phyloP scores from a whole-genome alignment of 2,329 filamentous ascomycete species.

The Rhytidhysteron rufulum region DNA sequence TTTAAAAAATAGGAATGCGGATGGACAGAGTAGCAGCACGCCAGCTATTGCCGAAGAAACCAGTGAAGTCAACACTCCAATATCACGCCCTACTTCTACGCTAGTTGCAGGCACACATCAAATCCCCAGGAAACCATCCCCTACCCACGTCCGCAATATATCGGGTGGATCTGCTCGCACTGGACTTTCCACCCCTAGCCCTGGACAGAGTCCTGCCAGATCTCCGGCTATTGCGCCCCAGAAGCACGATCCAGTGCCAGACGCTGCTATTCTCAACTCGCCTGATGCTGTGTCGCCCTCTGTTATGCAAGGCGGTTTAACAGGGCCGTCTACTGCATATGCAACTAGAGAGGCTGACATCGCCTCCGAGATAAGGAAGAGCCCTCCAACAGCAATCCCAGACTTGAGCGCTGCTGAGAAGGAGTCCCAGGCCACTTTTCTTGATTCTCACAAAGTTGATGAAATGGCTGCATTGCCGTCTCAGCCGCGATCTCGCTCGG shows the following conservation, averaged over 20 bases:
- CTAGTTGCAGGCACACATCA: conserved; percentile 24
- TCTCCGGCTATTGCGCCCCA: conserved; percentile 51
- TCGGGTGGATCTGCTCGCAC: conserved; percentile 32
- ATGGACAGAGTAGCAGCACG: conserved; percentile 40
- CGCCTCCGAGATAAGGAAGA: conserved; percentile 23
- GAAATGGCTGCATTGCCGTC: conserved; percentile 26
- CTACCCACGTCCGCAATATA: conserved; percentile 38
- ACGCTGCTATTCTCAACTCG: conserved; percentile 43
- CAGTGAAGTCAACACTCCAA: conserved; percentile 30
- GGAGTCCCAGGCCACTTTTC: conserved; percentile 31
- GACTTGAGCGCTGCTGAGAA: conserved; percentile 26
- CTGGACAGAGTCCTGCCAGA: conserved; percentile 59
- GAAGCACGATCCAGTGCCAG: conserved; percentile 42
- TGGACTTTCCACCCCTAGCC: conserved; percentile 56
- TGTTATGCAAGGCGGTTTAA: conserved; percentile 21
- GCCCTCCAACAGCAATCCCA: conserved; percentile 15
- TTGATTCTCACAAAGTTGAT: conserved; percentile 28
- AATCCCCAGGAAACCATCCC: conserved; percentile 32
- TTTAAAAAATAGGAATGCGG: conserved; percentile 35
- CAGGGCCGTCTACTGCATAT: conserved; percentile 22
- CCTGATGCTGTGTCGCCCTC: conserved; percentile 31
- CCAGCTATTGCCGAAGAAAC: conserved; percentile 56
- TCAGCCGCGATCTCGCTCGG: conserved; percentile 31
- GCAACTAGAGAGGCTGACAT: conserved; percentile 35
- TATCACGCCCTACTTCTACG: conserved; percentile 32